phyloP scores from a whole-genome alignment of 306 rosid species.

The Medicago ruthenica region DNA sequence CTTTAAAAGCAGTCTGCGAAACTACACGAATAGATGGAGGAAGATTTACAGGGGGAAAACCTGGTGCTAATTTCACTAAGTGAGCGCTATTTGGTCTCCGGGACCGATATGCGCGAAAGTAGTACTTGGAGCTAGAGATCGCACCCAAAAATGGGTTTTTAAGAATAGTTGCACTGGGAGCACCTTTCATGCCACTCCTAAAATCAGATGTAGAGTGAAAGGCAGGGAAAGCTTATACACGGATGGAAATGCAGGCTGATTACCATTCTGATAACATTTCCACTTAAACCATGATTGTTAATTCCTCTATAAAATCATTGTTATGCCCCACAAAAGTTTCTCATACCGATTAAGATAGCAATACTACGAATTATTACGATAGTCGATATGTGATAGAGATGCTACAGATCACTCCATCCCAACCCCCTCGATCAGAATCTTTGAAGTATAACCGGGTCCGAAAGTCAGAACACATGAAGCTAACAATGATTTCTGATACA shows the following conservation, averaged over 20 bases:
- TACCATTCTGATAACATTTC: conserved; percentile 54
- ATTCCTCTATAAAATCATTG: conserved; percentile 44
- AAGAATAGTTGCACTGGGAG: conserved; percentile 44
- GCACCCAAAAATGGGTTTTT: conserved; percentile 49
- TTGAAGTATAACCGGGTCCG: too few relatives aligned
- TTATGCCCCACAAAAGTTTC: too few relatives aligned
- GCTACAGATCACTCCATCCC: too few relatives aligned
- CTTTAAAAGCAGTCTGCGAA: conserved; percentile 75
- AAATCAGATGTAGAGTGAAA: conserved; percentile 50
- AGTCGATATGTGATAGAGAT: too few relatives aligned
- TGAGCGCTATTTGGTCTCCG: conserved; percentile 56
- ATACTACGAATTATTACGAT: too few relatives aligned
- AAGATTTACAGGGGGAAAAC: conserved; percentile 90
- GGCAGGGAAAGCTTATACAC: conserved; percentile 51
- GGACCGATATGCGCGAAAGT: conserved; percentile 62
- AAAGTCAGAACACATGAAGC: too few relatives aligned
- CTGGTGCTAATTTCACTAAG: conserved; percentile 87
- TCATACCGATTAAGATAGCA: too few relatives aligned
- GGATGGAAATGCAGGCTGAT: conserved; percentile 47
- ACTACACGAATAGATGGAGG: conserved; percentile 90
- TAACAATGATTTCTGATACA: too few relatives aligned
- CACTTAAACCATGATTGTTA: conserved; percentile 43
- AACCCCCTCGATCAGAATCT: too few relatives aligned
- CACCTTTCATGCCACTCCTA: conserved; percentile 48
- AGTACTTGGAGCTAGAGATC: conserved; percentile 51